Percentiles rank a stretch among this genome's conserved stretches.
phyloP scores from a whole-genome alignment of 768 basidiomycete genomes.

The Russula sp. region DNA sequence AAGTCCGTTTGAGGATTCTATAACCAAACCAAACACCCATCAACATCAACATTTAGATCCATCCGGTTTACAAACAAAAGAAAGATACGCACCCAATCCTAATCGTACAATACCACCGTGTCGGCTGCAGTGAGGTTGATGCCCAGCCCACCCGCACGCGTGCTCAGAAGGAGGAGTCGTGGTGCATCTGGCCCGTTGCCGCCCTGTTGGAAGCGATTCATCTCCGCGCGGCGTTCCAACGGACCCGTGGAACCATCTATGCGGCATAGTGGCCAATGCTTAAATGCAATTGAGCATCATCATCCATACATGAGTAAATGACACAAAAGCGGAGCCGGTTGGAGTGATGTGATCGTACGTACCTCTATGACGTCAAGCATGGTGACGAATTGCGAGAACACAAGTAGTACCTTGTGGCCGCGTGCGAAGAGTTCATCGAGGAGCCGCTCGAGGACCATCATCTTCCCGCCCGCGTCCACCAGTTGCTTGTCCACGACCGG shows the following conservation, averaged over 20 bases:
- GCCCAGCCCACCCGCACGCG: constrained; percentile 75
- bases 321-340: constrained; percentile 1
- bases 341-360: not conserved
- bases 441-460: constrained; percentile 91
- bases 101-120: constrained; percentile 89
- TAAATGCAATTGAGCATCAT: constrained; percentile 37
- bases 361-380: constrained; percentile 96
- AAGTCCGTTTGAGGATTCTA: constrained; percentile 95
- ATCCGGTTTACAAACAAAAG: not conserved
- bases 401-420: constrained; percentile 80
- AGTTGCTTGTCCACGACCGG: constrained; percentile 74
- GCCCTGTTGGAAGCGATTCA: constrained; percentile 77
- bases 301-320: constrained; percentile 1
- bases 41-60: not conserved
- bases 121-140: constrained; percentile 81
- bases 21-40: not conserved
- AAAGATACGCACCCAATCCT: constrained; percentile 73
- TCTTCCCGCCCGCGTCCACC: constrained; percentile 88
- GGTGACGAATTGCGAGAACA: constrained; percentile 95
- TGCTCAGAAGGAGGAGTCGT: constrained; percentile 73
- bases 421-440: constrained; percentile 76
- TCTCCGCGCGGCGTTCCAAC: constrained; percentile 77
- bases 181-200: constrained; percentile 64
- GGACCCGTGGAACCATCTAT: constrained; percentile 88
- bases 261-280: too few relatives aligned